Evolutionary conservation across 2,329 filamentous ascomycete species (phyloP).

Genomic region (Microcyclospora pomicola): DNA sequence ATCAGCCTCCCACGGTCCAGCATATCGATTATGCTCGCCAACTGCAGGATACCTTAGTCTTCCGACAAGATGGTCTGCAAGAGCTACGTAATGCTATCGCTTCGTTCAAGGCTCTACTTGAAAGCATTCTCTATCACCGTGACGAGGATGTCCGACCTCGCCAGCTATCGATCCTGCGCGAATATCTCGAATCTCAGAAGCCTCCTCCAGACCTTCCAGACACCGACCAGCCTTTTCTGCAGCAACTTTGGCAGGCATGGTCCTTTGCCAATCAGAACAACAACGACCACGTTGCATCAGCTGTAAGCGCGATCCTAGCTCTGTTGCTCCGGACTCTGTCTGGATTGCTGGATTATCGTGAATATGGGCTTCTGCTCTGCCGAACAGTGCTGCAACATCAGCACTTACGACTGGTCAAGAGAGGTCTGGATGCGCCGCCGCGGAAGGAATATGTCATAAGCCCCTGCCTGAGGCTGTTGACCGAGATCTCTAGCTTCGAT

Average conservation of each 20-base stretch:
- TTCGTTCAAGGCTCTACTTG: slow-evolving; percentile 58
- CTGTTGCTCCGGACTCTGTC: slow-evolving; percentile 70
- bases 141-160: slow-evolving; percentile 36
- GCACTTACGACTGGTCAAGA: slow-evolving; percentile 66
- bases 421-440: slow-evolving; percentile 65
- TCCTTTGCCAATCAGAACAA: slow-evolving; percentile 65
- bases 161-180: slow-evolving; percentile 47
- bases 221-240: slow-evolving; percentile 50
- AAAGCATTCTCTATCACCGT: slow-evolving; percentile 43
- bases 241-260: slow-evolving; percentile 80
- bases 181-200: slow-evolving; percentile 52
- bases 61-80: slow-evolving; percentile 52
- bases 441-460: slow-evolving; percentile 80
- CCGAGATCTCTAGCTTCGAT: slow-evolving; percentile 74
- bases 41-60: slow-evolving; percentile 52
- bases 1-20: slow-evolving; percentile 39
- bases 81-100: slow-evolving; percentile 56
- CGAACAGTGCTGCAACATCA: slow-evolving; percentile 68
- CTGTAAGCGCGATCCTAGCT: slow-evolving; percentile 66
- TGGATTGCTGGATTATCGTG: slow-evolving; percentile 55
- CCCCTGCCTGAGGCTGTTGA: slow-evolving; percentile 71
- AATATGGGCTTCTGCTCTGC: slow-evolving; percentile 64
- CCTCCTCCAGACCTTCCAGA: slow-evolving; percentile 33
- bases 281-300: slow-evolving; percentile 67
- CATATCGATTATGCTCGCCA: slow-evolving; percentile 52